Evolutionary conservation across 306 rosid genomes (phyloP).

Genomic region (Vicia villosa): DNA sequence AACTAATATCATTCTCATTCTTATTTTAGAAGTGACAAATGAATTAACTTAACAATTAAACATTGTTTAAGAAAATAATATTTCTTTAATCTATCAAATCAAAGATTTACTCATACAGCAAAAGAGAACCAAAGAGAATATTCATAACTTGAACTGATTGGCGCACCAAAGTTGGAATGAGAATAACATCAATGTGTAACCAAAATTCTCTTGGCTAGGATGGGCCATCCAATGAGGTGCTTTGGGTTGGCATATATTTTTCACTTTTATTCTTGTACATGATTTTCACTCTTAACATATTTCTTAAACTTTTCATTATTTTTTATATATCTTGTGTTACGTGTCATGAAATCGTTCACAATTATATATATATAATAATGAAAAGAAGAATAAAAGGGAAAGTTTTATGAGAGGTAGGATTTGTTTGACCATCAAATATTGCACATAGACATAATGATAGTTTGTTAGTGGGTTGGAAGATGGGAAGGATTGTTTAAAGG

Average conservation of each 20-base stretch:
- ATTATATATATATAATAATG: neutral
- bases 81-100: neutral
- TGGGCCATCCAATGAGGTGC: conserved; percentile 34
- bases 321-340: conserved; percentile 20
- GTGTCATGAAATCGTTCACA: conserved; percentile 39
- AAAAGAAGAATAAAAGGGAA: neutral
- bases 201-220: conserved; percentile 32
- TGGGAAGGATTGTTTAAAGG: conserved; percentile 33
- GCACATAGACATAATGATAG: conserved; percentile 38
- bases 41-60: neutral
- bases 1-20: too few relatives aligned
- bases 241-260: neutral
- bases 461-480: conserved; percentile 38
- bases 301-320: conserved; percentile 31
- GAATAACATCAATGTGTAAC: conserved; percentile 11
- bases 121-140: conserved; percentile 14
- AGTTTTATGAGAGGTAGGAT: conserved; percentile 20
- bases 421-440: conserved; percentile 35
- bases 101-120: neutral
- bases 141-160: conserved; percentile 28
- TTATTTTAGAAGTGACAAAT: too few relatives aligned
- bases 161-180: conserved; percentile 34
- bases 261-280: neutral
- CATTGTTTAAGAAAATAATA: neutral
- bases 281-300: conserved; percentile 36